Percentiles rank a stretch among this genome's conserved stretches.
phyloP scores from a whole-genome alignment of 495 filamentous ascomycete species.

The Cercophora newfieldiana region DNA sequence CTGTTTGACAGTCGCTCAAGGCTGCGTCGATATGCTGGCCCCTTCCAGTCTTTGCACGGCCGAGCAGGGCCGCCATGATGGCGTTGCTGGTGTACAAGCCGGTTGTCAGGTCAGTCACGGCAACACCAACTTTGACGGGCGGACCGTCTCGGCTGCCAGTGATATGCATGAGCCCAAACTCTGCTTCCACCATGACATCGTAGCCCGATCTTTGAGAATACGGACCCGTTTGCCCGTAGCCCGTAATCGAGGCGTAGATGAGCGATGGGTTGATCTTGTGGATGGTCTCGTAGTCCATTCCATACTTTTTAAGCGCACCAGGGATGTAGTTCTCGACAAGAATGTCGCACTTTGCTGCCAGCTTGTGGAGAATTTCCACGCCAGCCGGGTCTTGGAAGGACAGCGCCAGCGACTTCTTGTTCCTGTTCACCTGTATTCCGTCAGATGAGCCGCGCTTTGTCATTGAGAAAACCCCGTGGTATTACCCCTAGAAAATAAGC shows the following conservation, averaged over 20 bases:
- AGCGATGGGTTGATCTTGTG: slow-evolving; percentile 74
- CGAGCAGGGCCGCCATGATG: slow-evolving; percentile 90
- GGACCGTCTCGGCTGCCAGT: slow-evolving; percentile 84
- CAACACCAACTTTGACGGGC: slow-evolving; percentile 95
- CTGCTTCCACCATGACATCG: slow-evolving; percentile 99
- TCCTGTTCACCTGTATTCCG: slow-evolving; percentile 76
- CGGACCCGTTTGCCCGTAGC: slow-evolving; percentile 86
- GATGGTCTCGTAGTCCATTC: slow-evolving; percentile 80
- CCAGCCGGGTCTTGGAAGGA: slow-evolving; percentile 85
- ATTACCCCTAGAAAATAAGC: slow-evolving; percentile 89
- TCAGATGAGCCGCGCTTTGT: not conserved
- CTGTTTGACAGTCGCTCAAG: slow-evolving; percentile 91
- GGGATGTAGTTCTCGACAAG: slow-evolving; percentile 97
- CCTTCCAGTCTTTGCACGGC: slow-evolving; percentile 52
- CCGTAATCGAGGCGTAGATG: slow-evolving; percentile 66
- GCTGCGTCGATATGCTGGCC: slow-evolving; percentile 94
- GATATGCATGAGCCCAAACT: slow-evolving; percentile 98
- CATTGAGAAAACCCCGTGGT: not conserved
- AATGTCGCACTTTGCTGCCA: slow-evolving; percentile 84
- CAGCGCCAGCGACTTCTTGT: slow-evolving; percentile 91
- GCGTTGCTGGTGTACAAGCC: slow-evolving; percentile 96
- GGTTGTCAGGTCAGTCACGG: slow-evolving; percentile 93
- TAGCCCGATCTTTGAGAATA: slow-evolving; percentile 89
- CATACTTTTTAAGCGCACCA: slow-evolving; percentile 85
- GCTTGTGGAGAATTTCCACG: slow-evolving; percentile 79